These are phyloP conservation scores for Cercis canadensis DNA, from an alignment of 306 rosid genomes.

Conservation along the genomic window DNA sequence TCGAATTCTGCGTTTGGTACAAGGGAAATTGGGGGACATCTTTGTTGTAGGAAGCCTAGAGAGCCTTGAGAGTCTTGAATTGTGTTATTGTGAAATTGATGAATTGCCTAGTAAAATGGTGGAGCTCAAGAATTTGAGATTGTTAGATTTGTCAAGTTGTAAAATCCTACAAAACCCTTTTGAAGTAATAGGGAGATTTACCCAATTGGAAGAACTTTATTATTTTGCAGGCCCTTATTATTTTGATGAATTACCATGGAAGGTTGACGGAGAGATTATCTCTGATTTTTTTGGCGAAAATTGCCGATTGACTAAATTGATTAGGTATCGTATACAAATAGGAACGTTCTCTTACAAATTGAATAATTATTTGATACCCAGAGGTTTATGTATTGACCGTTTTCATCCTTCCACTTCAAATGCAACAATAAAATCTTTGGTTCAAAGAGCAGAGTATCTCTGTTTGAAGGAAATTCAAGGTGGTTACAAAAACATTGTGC, in stretches of 20 bases:
- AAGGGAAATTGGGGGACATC: neutral
- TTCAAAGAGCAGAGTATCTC: neutral
- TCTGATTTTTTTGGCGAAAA: too few relatives aligned
- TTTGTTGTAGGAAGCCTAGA: neutral
- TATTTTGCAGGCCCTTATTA: too few relatives aligned
- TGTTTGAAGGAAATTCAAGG: neutral
- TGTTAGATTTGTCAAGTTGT: neutral
- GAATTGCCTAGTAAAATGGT: neutral
- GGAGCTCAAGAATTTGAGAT: neutral
- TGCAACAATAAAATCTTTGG: neutral
- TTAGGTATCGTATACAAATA: neutral
- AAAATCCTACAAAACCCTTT: neutral
- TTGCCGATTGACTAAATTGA: neutral
- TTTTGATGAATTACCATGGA: too few relatives aligned
- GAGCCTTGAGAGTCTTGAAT: neutral
- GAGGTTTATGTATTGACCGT: neutral
- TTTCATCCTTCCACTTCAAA: neutral
- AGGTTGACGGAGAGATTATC: neutral
- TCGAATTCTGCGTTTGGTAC: fast-evolving
- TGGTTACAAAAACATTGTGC: neutral
- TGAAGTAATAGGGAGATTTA: neutral
- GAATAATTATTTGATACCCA: neutral
- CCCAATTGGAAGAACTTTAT: neutral
- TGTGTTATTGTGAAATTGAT: neutral
- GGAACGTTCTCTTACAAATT: too few relatives aligned